phyloP scores from a whole-genome alignment of 768 basidiomycete genomes.

The Pisolithus orientalis region DNA sequence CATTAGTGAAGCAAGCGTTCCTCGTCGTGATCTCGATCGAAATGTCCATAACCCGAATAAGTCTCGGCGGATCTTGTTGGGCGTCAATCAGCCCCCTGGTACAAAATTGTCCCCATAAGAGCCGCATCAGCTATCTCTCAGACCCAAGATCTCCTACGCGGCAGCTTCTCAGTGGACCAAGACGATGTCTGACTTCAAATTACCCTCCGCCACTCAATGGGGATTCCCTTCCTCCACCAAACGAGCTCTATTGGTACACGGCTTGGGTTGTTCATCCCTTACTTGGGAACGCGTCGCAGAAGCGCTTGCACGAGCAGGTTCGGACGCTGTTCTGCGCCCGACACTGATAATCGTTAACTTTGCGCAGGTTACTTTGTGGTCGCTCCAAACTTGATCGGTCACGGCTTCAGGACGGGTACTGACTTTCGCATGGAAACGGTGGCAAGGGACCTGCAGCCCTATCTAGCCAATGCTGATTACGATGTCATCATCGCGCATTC shows the following conservation, averaged over 20 bases:
- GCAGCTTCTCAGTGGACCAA: neutral
- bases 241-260: conserved; percentile 22
- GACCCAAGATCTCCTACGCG: neutral
- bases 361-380: conserved; percentile 16
- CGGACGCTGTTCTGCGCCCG: neutral
- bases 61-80: no score
- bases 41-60: no score
- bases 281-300: conserved; percentile 15
- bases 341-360: neutral
- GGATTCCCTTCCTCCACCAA: conserved; percentile 17
- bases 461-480: conserved; percentile 2
- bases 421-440: conserved; percentile 12
- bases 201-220: conserved; percentile 15
- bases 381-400: conserved; percentile 18
- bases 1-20: no score
- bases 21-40: no score
- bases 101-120: no score
- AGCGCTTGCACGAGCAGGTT: conserved; percentile 12
- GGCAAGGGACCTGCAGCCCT: conserved; percentile 13
- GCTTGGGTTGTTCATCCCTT: conserved; percentile 14
- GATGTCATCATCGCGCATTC: conserved; percentile 6
- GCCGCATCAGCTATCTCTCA: no score
- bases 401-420: conserved; percentile 5
- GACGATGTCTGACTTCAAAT: conserved; percentile 4
- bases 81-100: no score